Evolutionary conservation across 371 early-diverging fungal genomes (phyloP).

Genomic region (Mucor lusitanicus): DNA sequence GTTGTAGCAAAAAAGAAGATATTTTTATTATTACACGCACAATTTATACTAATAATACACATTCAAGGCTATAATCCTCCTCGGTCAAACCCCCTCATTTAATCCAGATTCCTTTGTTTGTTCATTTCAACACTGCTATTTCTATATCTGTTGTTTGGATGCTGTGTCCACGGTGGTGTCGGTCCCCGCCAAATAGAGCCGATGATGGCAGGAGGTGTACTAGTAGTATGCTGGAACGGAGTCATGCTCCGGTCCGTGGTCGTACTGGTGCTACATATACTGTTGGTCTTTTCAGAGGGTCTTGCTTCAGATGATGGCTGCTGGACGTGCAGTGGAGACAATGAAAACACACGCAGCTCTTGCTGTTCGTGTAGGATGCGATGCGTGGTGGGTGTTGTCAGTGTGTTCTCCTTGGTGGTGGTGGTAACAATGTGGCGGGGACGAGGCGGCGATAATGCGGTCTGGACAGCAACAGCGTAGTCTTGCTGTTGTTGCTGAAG

Average conservation of each 20-base stretch:
- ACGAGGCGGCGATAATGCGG: slow-evolving; percentile 12
- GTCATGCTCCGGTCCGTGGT: neutral
- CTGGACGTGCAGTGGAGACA: slow-evolving; percentile 11
- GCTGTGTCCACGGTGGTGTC: slow-evolving; percentile 29
- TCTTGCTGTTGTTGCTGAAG: neutral
- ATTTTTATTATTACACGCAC: neutral
- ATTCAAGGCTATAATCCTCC: neutral
- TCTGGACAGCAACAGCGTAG: neutral
- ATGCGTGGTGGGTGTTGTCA: neutral
- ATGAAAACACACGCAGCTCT: slow-evolving; percentile 12
- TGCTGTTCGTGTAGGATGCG: neutral
- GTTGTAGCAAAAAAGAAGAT: neutral
- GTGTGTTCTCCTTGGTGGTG: neutral
- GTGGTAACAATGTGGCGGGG: neutral
- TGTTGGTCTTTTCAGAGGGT: neutral
- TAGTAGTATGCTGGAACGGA: slow-evolving; percentile 4
- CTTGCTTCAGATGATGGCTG: neutral
- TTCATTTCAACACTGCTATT: neutral
- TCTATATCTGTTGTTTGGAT: slow-evolving; percentile 2
- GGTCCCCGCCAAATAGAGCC: slow-evolving; percentile 23
- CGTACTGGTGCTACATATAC: neutral
- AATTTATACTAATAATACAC: neutral
- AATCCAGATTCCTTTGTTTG: neutral
- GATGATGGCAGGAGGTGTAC: neutral
- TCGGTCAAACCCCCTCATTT: neutral